Percentiles rank a stretch among this genome's conserved stretches.
Evolutionary conservation across 208 protist genomes (phyloP).

Genomic region (Trypanosoma boissoni): DNA sequence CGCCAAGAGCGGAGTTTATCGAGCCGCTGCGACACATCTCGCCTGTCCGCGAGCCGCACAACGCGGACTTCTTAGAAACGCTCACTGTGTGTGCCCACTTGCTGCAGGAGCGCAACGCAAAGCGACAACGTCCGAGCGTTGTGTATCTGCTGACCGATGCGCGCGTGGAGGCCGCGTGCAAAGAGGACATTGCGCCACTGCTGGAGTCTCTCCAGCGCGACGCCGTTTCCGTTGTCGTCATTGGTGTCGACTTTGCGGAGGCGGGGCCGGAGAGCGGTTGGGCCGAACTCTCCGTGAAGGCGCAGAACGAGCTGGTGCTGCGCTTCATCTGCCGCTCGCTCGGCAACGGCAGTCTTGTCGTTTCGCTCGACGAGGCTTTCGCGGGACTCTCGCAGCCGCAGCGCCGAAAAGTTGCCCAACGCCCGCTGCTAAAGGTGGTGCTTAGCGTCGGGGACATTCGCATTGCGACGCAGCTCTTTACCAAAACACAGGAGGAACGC

Average conservation of each 20-base stretch:
- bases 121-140: slow-evolving; percentile 54
- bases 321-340: slow-evolving; percentile 36
- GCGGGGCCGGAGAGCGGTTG: slow-evolving; percentile 6
- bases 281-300: slow-evolving; percentile 27
- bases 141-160: slow-evolving; percentile 90
- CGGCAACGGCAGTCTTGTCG: slow-evolving; percentile 34
- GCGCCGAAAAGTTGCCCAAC: slow-evolving; percentile 39
- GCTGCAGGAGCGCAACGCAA: slow-evolving; percentile 44
- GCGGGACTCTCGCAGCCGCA: slow-evolving; percentile 26
- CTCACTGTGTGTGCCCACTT: slow-evolving; percentile 75
- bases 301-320: slow-evolving; percentile 70
- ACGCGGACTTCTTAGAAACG: slow-evolving; percentile 76
- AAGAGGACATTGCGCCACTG: slow-evolving; percentile 53
- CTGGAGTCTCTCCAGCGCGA: slow-evolving; percentile 38
- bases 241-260: slow-evolving; percentile 61
- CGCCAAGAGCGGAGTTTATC: slow-evolving; percentile 21
- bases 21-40: slow-evolving; percentile 9
- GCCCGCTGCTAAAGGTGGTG: slow-evolving; percentile 32
- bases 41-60: neutral
- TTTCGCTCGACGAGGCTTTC: slow-evolving; percentile 42
- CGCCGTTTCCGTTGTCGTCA: slow-evolving; percentile 70
- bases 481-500: slow-evolving; percentile 49
- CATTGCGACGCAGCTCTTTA: slow-evolving; percentile 73
- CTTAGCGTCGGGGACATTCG: slow-evolving; percentile 69
- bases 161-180: slow-evolving; percentile 53